phyloP scores from a whole-genome alignment of 129 eudicot species.

The Smallanthus sonchifolius region DNA sequence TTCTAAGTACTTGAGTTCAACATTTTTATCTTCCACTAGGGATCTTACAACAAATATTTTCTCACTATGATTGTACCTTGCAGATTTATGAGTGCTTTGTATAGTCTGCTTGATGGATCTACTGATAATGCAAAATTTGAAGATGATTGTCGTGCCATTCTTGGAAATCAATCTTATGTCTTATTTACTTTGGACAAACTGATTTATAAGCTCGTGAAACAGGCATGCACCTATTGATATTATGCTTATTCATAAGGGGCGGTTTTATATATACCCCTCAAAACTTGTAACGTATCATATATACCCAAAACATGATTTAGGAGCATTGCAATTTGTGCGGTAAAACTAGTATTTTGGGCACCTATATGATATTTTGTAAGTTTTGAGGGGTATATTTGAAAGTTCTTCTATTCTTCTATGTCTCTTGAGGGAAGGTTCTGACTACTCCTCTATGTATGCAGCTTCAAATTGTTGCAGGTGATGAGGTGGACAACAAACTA shows the following conservation, averaged over 20 bases:
- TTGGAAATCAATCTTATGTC: slow-evolving; percentile 94
- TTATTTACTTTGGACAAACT: slow-evolving; percentile 88
- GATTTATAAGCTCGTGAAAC: slow-evolving; percentile 86
- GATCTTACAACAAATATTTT: background rate
- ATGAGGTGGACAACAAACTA: slow-evolving; percentile 78
- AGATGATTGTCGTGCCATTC: slow-evolving; percentile 85
- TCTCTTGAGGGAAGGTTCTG: background rate
- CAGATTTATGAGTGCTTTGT: slow-evolving; percentile 80
- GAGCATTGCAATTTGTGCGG: background rate
- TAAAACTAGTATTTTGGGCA: background rate
- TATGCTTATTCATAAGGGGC: background rate
- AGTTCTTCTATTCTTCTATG: background rate
- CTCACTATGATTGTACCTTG: slow-evolving; percentile 12
- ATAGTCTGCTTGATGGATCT: slow-evolving; percentile 83
- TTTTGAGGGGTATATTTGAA: background rate
- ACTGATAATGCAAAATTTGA: slow-evolving; percentile 86
- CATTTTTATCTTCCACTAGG: background rate
- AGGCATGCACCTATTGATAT: slow-evolving; percentile 39
- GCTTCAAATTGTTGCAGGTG: slow-evolving; percentile 90
- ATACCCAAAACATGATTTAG: background rate
- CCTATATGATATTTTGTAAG: background rate
- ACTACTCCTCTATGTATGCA: slow-evolving; percentile 28
- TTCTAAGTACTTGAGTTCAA: slow-evolving; percentile 47
- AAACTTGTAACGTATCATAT: background rate
- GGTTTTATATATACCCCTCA: background rate